Conservation (phyloP, 306 rosid species). For the Canavalia ensiformis region DNA sequence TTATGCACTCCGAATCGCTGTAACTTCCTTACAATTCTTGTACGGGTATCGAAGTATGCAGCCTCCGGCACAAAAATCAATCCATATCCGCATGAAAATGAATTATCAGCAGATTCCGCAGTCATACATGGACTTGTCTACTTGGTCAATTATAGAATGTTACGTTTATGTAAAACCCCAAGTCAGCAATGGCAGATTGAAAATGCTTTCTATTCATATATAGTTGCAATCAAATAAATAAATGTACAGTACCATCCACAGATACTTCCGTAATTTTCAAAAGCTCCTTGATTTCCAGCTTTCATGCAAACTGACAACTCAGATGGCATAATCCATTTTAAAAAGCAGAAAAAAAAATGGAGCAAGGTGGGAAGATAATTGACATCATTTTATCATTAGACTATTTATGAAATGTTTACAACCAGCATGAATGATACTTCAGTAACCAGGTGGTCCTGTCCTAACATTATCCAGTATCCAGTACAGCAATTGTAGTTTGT, state of each 20-base stretch:
- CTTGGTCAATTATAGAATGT: background rate
- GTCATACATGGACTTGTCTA: background rate
- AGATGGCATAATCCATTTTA: background rate
- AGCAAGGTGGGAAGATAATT: background rate
- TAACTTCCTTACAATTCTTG: background rate
- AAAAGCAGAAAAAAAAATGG: background rate
- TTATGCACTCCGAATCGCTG: too few relatives aligned
- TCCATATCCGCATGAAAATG: background rate
- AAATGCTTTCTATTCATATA: background rate
- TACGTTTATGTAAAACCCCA: conserved; percentile 6
- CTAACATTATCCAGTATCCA: conserved; percentile 19
- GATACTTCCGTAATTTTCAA: background rate
- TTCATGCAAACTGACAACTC: conserved; percentile 10
- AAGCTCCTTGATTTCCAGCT: background rate
- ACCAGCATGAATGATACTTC: conserved; percentile 46
- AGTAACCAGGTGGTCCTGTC: conserved; percentile 33
- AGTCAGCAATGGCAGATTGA: background rate
- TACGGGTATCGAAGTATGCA: background rate
- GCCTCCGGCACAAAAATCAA: background rate
- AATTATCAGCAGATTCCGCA: background rate
- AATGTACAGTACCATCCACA: background rate
- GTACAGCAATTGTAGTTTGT: conserved; percentile 42
- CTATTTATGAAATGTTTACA: conserved; percentile 51
- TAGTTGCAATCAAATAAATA: background rate
- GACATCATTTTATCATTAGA: conserved; percentile 40